A percentile compares a stretch with the other conserved stretches of the same genome.
Evolutionary conservation across 1,284 basidiomycete species (phyloP).

Genomic region (Puccinia hordei): DNA sequence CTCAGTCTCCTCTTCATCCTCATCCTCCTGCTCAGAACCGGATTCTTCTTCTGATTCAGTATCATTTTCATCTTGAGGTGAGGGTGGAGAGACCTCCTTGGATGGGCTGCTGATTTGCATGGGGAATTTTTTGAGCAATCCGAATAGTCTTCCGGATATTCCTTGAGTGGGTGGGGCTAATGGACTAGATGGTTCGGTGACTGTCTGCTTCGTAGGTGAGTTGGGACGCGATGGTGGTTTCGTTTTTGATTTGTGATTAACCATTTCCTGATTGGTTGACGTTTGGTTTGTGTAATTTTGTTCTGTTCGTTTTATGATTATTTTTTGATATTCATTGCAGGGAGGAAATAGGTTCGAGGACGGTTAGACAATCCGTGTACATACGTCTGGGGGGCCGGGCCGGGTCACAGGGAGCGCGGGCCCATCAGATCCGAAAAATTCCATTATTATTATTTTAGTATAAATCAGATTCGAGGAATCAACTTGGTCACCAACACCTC

Average conservation of each 20-base stretch:
- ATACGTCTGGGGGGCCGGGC: too few species aligned
- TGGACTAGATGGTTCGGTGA: background rate
- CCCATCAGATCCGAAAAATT: too few species aligned
- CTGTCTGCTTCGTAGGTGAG: background rate
- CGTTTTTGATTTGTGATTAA: slow-evolving; percentile 9
- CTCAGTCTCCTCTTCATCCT: background rate
- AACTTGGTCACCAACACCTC: too few species aligned
- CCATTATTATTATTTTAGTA: too few species aligned
- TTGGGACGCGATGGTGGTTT: background rate
- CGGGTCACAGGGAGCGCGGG: too few species aligned
- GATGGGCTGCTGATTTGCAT: slow-evolving; percentile 33
- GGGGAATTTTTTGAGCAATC: slow-evolving; percentile 37
- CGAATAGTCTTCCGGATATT: slow-evolving; percentile 34
- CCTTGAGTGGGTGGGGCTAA: slow-evolving; percentile 8
- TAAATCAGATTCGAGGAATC: too few species aligned
- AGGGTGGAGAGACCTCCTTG: background rate
- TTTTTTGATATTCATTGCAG: too few species aligned
- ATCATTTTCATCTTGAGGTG: background rate
- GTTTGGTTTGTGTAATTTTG: too few species aligned
- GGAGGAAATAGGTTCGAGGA: too few species aligned
- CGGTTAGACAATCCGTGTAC: too few species aligned
- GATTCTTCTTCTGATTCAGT: background rate
- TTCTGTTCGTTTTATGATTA: too few species aligned
- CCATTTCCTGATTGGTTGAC: slow-evolving; percentile 4
- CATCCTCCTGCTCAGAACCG: background rate